Evolutionary conservation across 2,329 filamentous ascomycete species (phyloP).

Genomic region (Aureobasidium pullulans): DNA sequence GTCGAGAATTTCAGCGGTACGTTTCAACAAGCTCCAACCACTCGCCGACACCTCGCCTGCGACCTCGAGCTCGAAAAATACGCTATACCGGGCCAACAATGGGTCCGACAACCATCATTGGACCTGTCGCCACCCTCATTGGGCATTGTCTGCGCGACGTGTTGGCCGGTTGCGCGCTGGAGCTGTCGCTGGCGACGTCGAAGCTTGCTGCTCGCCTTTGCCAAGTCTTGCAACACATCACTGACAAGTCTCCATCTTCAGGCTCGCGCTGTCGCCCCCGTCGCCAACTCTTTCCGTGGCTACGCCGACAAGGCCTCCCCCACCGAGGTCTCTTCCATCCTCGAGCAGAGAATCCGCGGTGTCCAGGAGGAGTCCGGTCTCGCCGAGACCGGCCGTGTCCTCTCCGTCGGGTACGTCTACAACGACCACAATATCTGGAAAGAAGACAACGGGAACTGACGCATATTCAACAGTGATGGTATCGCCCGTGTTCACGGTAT

Average conservation of each 20-base stretch:
- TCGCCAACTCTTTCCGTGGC: slow-evolving; percentile 71
- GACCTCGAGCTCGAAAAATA: slow-evolving; percentile 33
- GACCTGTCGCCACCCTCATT: slow-evolving; percentile 23
- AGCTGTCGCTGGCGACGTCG: slow-evolving; percentile 5
- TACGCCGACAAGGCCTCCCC: slow-evolving; percentile 91
- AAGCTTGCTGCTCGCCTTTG: slow-evolving; percentile 6
- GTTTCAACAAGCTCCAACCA: slow-evolving; percentile 44
- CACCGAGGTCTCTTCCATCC: slow-evolving; percentile 97
- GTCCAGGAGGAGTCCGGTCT: slow-evolving; percentile 94
- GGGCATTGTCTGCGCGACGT: slow-evolving; percentile 13
- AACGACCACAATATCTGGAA: slow-evolving; percentile 21
- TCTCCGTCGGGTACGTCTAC: slow-evolving; percentile 88
- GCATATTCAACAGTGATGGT: slow-evolving; percentile 71
- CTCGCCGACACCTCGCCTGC: slow-evolving; percentile 33
- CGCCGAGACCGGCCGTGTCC: slow-evolving; percentile 96
- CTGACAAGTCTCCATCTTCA: slow-evolving; percentile 48
- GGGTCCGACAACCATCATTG: slow-evolving; percentile 20
- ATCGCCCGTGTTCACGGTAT: slow-evolving; percentile 99
- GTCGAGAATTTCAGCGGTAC: slow-evolving; percentile 89
- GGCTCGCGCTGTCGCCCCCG: slow-evolving; percentile 79
- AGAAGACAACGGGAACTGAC: slow-evolving; percentile 26
- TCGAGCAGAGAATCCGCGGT: slow-evolving; percentile 98
- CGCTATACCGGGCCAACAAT: slow-evolving; percentile 20
- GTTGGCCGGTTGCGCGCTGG: slow-evolving; percentile 2
- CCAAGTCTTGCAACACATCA: slow-evolving; percentile 25